Evolutionary conservation across 2,329 filamentous ascomycete genomes (phyloP).

Genomic region (Aspergillus pseudoterreus): DNA sequence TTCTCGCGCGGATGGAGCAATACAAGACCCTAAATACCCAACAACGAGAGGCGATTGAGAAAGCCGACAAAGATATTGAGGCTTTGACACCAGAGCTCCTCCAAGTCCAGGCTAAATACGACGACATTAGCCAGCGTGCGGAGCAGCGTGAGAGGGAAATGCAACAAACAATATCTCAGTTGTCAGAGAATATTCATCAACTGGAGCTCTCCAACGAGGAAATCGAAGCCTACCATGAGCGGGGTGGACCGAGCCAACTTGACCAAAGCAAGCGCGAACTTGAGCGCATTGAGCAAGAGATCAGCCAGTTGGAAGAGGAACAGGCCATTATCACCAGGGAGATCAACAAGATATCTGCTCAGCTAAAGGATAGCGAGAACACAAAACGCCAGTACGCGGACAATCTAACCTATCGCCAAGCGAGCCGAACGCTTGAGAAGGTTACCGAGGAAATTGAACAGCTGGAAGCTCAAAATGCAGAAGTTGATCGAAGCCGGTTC

Average conservation of each 20-base stretch:
- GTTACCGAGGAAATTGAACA: slow-evolving; percentile 68
- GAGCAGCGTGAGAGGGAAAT: slow-evolving; percentile 69
- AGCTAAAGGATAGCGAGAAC: slow-evolving; percentile 73
- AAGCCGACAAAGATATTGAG: slow-evolving; percentile 69
- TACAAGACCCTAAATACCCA: slow-evolving; percentile 65
- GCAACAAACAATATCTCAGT: slow-evolving; percentile 64
- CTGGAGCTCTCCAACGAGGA: slow-evolving; percentile 71
- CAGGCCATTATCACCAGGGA: slow-evolving; percentile 63
- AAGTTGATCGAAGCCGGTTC: slow-evolving; percentile 75
- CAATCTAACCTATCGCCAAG: slow-evolving; percentile 81
- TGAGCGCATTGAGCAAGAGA: slow-evolving; percentile 61
- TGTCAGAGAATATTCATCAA: slow-evolving; percentile 72
- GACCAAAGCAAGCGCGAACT: slow-evolving; percentile 67
- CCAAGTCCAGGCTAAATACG: slow-evolving; percentile 70
- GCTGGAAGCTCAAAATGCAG: slow-evolving; percentile 74
- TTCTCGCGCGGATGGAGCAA: slow-evolving; percentile 69
- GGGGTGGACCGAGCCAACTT: slow-evolving; percentile 70
- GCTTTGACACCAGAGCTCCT: slow-evolving; percentile 70
- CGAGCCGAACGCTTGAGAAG: slow-evolving; percentile 63
- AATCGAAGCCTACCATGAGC: slow-evolving; percentile 74
- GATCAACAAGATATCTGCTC: slow-evolving; percentile 73
- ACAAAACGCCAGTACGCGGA: slow-evolving; percentile 84
- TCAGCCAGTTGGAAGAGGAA: slow-evolving; percentile 64
- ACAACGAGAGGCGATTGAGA: slow-evolving; percentile 66
- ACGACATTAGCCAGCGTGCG: slow-evolving; percentile 70